Conservation (phyloP, 2,329 filamentous ascomycete species). For the Aureobasidium subglaciale region DNA sequence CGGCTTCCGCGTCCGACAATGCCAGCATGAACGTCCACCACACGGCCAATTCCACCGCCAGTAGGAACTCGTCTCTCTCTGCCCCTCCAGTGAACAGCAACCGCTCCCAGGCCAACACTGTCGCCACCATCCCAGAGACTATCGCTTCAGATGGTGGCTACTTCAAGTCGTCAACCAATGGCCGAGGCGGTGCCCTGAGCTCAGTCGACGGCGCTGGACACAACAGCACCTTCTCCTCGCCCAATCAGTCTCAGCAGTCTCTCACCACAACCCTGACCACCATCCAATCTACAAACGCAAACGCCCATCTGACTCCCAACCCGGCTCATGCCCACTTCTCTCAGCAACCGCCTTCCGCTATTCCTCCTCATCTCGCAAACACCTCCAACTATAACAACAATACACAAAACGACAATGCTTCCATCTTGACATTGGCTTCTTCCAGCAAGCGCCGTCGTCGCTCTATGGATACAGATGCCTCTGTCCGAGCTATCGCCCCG, state of each 20-base stretch:
- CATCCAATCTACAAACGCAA: constrained; percentile 63
- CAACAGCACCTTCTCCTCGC: constrained; percentile 71
- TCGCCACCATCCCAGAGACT: constrained; percentile 76
- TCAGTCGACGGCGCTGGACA: constrained; percentile 52
- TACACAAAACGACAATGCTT: constrained; percentile 63
- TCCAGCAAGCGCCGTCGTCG: constrained; percentile 72
- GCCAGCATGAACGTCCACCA: constrained; percentile 6
- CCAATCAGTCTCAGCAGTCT: constrained; percentile 71
- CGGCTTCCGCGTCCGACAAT: not conserved
- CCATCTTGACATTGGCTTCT: constrained; percentile 75
- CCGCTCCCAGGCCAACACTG: constrained; percentile 68
- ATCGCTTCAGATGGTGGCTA: constrained; percentile 66
- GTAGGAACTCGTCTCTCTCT: constrained; percentile 4
- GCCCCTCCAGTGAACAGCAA: constrained; percentile 40
- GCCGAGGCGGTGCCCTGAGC: constrained; percentile 54
- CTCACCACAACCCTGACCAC: constrained; percentile 79
- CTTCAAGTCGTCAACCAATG: constrained; percentile 72
- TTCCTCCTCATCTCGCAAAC: constrained; percentile 14
- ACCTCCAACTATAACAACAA: constrained; percentile 47
- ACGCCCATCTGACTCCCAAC: constrained; percentile 30
- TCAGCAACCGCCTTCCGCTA: not conserved
- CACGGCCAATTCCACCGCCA: constrained; percentile 25
- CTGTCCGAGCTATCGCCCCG: constrained; percentile 74
- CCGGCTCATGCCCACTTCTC: constrained; percentile 22
- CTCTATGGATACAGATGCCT: constrained; percentile 79